Evolutionary conservation across 306 rosid genomes (phyloP).

Genomic region (Urtica urens): DNA sequence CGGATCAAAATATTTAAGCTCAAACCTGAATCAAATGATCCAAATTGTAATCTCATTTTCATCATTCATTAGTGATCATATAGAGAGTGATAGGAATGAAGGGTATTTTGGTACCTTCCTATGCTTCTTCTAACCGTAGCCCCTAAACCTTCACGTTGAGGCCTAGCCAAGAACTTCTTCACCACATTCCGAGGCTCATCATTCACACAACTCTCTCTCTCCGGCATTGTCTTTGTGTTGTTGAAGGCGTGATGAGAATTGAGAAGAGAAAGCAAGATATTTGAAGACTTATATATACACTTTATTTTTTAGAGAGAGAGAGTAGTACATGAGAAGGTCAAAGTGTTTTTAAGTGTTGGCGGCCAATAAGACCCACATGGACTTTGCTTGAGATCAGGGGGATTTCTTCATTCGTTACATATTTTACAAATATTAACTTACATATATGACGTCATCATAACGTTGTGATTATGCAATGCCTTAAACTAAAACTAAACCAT

Average conservation of each 20-base stretch:
- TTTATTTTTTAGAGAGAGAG: neutral
- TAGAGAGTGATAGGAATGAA: too few species aligned
- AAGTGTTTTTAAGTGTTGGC: constrained; percentile 20
- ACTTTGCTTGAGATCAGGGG: constrained; percentile 29
- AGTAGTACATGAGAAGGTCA: constrained; percentile 27
- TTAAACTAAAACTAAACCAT: too few species aligned
- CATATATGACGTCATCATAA: constrained; percentile 41
- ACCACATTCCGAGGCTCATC: constrained; percentile 51
- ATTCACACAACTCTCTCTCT: constrained; percentile 15
- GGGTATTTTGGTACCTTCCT: constrained; percentile 50
- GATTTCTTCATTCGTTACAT: neutral
- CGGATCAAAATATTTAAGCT: constrained; percentile 88
- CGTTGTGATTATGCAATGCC: constrained; percentile 42
- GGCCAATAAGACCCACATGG: constrained; percentile 29
- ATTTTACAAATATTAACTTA: too few species aligned
- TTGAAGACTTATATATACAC: constrained; percentile 21
- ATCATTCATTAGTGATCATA: too few species aligned
- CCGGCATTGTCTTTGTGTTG: constrained; percentile 27
- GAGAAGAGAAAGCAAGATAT: constrained; percentile 15
- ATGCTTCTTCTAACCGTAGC: constrained; percentile 97
- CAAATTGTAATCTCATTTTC: constrained; percentile 7
- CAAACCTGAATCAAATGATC: constrained; percentile 45
- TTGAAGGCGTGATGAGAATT: constrained; percentile 7
- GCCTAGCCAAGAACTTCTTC: constrained; percentile 77
- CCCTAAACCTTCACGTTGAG: constrained; percentile 85